Evolutionary conservation across 352 stramenopile genomes (phyloP).

Genomic region (Pythium monospermum): DNA sequence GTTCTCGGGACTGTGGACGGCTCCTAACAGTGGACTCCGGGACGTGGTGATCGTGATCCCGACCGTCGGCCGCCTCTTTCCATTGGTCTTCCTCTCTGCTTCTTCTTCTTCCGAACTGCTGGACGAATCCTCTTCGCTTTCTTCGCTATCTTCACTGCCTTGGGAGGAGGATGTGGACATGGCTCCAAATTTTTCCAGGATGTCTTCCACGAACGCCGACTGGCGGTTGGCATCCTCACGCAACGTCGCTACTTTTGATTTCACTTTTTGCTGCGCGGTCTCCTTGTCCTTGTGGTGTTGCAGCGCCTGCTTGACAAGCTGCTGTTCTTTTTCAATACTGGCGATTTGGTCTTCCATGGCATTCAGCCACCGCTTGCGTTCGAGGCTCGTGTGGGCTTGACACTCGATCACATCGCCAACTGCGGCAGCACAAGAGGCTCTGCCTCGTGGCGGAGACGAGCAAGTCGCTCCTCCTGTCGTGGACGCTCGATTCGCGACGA

Average conservation of each 20-base stretch:
- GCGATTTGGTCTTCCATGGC: constrained; percentile 51
- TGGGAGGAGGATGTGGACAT: constrained; percentile 21
- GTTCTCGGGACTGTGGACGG: constrained; percentile 59
- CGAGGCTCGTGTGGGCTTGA: constrained; percentile 52
- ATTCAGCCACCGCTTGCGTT: constrained; percentile 67
- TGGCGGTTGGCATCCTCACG: constrained; percentile 42
- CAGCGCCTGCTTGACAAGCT: constrained; percentile 32
- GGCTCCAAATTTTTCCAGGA: constrained; percentile 29
- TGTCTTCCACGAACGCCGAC: constrained; percentile 39
- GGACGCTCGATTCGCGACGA: constrained; percentile 15
- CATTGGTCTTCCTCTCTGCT: not conserved
- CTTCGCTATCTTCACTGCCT: constrained; percentile 21
- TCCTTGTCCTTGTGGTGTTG: constrained; percentile 35
- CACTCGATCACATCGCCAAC: constrained; percentile 35
- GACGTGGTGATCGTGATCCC: constrained; percentile 6
- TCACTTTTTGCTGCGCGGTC: constrained; percentile 35
- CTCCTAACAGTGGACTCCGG: no score
- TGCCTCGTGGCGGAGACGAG: no score
- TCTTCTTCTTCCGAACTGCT: not conserved
- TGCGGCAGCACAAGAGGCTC: no score
- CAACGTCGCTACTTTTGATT: constrained; percentile 45
- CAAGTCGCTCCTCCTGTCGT: not conserved
- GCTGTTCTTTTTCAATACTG: constrained; percentile 24
- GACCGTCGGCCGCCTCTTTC: not conserved
- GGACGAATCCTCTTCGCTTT: not conserved